Evolutionary conservation across 192 early-diverging fungal species (phyloP), one percentile per base, ranked within the genome.

Genomic region (Oehlia diaphana): DNA sequence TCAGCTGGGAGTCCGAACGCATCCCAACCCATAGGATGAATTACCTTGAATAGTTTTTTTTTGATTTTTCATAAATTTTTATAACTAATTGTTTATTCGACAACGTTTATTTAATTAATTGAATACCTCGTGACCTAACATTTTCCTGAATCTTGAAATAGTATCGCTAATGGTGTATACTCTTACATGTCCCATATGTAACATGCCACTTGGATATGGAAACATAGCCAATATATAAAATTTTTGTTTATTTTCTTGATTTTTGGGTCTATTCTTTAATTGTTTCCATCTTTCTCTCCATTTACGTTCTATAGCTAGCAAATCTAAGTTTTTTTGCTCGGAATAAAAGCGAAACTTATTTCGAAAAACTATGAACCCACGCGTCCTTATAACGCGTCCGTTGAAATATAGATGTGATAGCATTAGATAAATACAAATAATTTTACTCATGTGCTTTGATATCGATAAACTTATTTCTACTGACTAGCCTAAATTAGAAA

Each of bases 1-100:
- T 99, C 97, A 10, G 97, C 97, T 0, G 97, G 97, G n/a, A 99
- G 86, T 1, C 97, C 97, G 86, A 99, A 99, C 9, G 96, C 92
- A 82, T 99, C 97, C 96, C 96, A 99, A 16, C 95, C 97, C 92
- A 99, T 99, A 6, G 97, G 97, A 78, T 94, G 90, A 2, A 96
- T 83, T 13, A 96, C 89, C 90, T 90, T 73, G 8, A n/a, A 66
- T 31, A 42, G 28, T 6, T 68, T 19, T 37, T n/a, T 37, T 35
- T 39, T 2, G 6, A 0, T 19, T 28, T 1, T 44, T 35, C 21
- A 26, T 44, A 39, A 14, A 69, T 19, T 35, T n/a, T 50, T 50
- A 31, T 64, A 67, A 68, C 14, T 39, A 23, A 23, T 42, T 6
- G 6, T 73, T 26, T 9, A 14, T 72, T n/a, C 23, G 12, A 19